Evolutionary conservation across 2,329 filamentous ascomycete species (phyloP), one percentile per base, ranked within the genome.

Genomic region (Alternaria novae-zelandiae): DNA sequence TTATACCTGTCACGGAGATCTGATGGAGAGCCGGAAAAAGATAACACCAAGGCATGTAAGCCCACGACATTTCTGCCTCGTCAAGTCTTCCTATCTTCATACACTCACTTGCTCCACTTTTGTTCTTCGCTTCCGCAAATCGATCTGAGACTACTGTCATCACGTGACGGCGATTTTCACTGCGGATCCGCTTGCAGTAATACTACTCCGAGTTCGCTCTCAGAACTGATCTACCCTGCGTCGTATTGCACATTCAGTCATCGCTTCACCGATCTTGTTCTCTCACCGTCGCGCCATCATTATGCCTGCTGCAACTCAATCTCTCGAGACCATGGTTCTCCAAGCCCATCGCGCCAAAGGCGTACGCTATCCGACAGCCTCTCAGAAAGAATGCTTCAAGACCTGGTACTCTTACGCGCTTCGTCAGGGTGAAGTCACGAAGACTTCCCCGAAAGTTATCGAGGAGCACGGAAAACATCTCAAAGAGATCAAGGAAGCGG

Each of bases 361-460:
- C 12, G 65, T 78, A 11, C 73, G 75, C 45, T 79, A 76, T 50
- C 74, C 74, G 2, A 73, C 75, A 12, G 65, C 71, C 15, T 41
- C 63, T 0, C 74, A 76, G 23, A 78, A 78, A 62, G 74, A 79
- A 15, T 78, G 73, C 44, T 76, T 77, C 64, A 78, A 78, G 60
- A 79, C 77, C 1, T 79, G 77, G 77, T 79, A 79, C 57, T 78
- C 77, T 5, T 78, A 78, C 61, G 76, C 73, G 3, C 63, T 79
- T 12, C 67, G 70, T 13, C 53, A 69, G 23, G 73, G 74, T 3
- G 74, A 74, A 57, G 69, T 59, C 2, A 58, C 56, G 4, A 76
- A 74, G 57, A 61, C 68, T 2, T 63, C 49, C 4, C 44, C 70
- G 12, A 70, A 71, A 51, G 66, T 53, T 1, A 55, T 74, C 2